Evolutionary conservation across 768 basidiomycete species (phyloP), one percentile per base, ranked within the genome.

Genomic region (Rhizopogon vinicolor): DNA sequence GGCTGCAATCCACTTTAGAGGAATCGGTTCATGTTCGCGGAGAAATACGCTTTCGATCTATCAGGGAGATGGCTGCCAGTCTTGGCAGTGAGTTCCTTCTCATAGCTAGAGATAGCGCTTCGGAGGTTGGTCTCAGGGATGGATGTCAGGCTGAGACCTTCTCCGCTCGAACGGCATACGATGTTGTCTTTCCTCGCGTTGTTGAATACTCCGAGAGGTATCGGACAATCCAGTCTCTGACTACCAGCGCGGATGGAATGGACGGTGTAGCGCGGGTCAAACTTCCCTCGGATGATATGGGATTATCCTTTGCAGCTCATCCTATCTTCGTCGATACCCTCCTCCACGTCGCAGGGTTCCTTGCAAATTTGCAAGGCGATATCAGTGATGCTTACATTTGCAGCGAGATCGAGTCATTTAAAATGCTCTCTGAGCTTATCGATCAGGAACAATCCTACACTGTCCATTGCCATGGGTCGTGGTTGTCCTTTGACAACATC

Each of bases 281-380:
- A 28, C 68, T 86, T 13, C 77, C 78, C 1, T 60, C 62, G 8
- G 58, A 72, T 43, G 56, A 71, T 22, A 58, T 60, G 16, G 65
- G 72, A 28, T 58, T 62, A 28, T 59, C 65, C 12, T 80, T 77
- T 57, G 70, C 74, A 9, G 68, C 73, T 3, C 77, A 85, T 57
- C 81, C 83, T 5, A 64, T 86, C 25, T 87, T 89, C 68, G 71
- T 80, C 55, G 88, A 90, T 58, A 81, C 84, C 0, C 71, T 90
- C 31, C 70, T 89, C 31, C 89, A 90, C 55, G 76, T 81, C 39
- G 81, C 87, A 0, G 89, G 89, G 3, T 87, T 90, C 67, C 70
- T 89, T 35, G 77, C 82, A 25, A 91, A 90, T 65, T 64, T 82
- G 62, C 78, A 75, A 41, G 80, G 77, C 7, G 66, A 71, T 9